Conservation (phyloP, 768 basidiomycete species). For the Tylopilus sp. region DNA sequence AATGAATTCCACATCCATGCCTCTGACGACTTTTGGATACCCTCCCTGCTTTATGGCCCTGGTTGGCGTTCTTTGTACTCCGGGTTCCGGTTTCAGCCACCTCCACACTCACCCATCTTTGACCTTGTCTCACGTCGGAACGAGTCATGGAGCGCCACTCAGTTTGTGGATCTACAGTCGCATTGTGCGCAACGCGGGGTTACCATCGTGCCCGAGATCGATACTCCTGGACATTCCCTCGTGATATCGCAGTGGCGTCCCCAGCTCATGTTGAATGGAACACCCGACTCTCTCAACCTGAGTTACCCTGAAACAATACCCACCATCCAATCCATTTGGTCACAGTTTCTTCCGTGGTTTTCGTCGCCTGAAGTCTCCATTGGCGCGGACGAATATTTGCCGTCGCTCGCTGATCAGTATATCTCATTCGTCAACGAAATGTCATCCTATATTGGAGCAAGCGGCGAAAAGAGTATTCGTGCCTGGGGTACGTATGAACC, state of each 20-base stretch:
- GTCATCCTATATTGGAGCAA: constrained; percentile 33
- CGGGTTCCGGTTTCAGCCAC: constrained; percentile 40
- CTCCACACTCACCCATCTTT: constrained; percentile 29
- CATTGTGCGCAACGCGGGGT: constrained; percentile 38
- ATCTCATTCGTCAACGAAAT: constrained; percentile 42
- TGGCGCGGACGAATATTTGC: constrained; percentile 42
- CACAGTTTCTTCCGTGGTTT: constrained; percentile 39
- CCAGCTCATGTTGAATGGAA: constrained; percentile 28
- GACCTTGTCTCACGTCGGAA: constrained; percentile 38
- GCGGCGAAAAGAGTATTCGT: constrained; percentile 38
- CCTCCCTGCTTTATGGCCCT: constrained; percentile 34
- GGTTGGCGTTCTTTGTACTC: constrained; percentile 41
- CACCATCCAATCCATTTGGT: constrained; percentile 41
- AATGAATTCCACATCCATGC: constrained; percentile 44
- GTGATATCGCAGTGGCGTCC: constrained; percentile 46
- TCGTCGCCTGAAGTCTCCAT: constrained; percentile 41
- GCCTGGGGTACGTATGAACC: constrained; percentile 42
- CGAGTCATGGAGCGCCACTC: constrained; percentile 37
- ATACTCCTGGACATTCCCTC: constrained; percentile 43
- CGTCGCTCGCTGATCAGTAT: constrained; percentile 39
- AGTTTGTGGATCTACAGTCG: constrained; percentile 34
- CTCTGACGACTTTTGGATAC: constrained; percentile 43
- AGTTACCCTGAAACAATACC: constrained; percentile 41
- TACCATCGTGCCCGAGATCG: constrained; percentile 41
- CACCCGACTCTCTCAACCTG: constrained; percentile 37